Conservation (phyloP, 2,329 filamentous ascomycete species). For the Aspergillus quadrilineatus region DNA sequence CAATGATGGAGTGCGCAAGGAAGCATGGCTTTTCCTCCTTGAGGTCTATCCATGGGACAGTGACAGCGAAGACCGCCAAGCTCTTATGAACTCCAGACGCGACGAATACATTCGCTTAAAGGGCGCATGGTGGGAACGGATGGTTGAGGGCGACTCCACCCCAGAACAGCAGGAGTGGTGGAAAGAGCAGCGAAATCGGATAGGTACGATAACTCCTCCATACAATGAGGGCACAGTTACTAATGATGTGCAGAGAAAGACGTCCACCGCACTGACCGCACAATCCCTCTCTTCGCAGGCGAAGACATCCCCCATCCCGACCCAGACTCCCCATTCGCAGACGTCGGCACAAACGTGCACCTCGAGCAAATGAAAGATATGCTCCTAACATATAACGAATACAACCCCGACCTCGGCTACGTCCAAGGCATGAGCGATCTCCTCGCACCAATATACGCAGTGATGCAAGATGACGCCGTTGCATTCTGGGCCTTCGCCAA, state of each 20-base stretch:
- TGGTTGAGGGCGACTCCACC: conserved; percentile 77
- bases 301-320: conserved; percentile 97
- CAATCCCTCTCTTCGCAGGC: conserved; percentile 90
- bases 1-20: conserved; percentile 89
- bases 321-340: conserved; percentile 90
- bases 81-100: conserved; percentile 76
- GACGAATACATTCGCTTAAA: conserved; percentile 96
- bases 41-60: conserved; percentile 94
- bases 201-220: conserved; percentile 64
- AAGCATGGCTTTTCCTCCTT: conserved; percentile 92
- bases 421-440: conserved; percentile 99
- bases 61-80: conserved; percentile 78
- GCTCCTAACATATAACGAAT: conserved; percentile 97
- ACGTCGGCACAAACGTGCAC: conserved; percentile 91
- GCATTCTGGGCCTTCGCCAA: conserved; percentile 95
- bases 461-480: conserved; percentile 94
- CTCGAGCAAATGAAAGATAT: conserved; percentile 99
- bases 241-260: conserved; percentile 74
- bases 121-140: conserved; percentile 91
- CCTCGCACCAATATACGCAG: conserved; percentile 90
- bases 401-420: conserved; percentile 92
- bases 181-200: conserved; percentile 88
- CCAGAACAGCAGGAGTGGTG: conserved; percentile 89
- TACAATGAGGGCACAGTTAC: not conserved
- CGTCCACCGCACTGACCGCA: conserved; percentile 93